Percentiles rank a stretch among this genome's conserved stretches.
Conservation (phyloP, 2,329 filamentous ascomycete species). For the Catunica adiposa region DNA sequence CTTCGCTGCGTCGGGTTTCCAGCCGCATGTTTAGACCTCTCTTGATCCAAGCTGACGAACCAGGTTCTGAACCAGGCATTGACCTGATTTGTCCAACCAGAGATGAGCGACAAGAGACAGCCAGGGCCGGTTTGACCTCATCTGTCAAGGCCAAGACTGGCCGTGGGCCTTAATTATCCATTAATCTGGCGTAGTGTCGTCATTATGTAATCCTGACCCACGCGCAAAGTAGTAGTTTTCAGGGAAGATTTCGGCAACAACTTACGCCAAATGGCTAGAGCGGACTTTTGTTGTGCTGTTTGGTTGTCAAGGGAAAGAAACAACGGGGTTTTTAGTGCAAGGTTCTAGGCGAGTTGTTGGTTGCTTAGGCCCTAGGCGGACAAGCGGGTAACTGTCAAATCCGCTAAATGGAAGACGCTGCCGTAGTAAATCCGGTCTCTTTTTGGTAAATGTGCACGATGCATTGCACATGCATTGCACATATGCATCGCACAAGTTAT, state of each 20-base stretch:
- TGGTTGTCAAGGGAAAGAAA: too few relatives aligned
- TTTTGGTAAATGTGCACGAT: too few relatives aligned
- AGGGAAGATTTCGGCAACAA: not conserved
- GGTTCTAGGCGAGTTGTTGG: not conserved
- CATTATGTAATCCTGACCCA: slow-evolving; percentile 1
- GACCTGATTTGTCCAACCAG: not conserved
- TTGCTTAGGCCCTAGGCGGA: not conserved
- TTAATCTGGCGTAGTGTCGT: not conserved
- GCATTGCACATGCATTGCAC: not conserved
- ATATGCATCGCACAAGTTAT: too few relatives aligned
- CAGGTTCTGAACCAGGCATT: not conserved
- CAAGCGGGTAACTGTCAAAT: not conserved
- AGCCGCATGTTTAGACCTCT: not conserved
- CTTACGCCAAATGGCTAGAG: too few relatives aligned
- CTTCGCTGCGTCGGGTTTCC: not conserved
- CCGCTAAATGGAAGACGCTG: not conserved
- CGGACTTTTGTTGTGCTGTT: too few relatives aligned
- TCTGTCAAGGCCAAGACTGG: not conserved
- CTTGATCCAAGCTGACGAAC: not conserved
- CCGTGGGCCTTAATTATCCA: not conserved
- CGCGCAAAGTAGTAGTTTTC: not conserved
- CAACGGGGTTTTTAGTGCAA: not conserved
- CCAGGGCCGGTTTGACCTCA: too few relatives aligned
- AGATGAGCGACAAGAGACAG: too few relatives aligned
- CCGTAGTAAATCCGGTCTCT: not conserved